phyloP scores from a whole-genome alignment of 169 alveolate species.

The Eimeria brunetti region DNA sequence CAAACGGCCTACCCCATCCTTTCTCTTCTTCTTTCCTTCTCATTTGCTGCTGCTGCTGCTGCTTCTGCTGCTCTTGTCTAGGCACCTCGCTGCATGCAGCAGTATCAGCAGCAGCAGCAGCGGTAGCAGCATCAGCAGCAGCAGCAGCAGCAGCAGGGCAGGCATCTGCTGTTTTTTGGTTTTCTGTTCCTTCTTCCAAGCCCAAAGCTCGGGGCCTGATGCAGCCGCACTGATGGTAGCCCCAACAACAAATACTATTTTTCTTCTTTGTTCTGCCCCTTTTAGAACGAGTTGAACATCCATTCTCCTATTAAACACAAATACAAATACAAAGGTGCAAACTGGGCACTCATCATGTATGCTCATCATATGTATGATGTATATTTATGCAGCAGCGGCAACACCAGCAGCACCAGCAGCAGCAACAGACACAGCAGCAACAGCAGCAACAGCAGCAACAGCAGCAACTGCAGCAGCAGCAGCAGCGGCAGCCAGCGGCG shows the following conservation, averaged over 20 bases:
- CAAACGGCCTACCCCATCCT: slow-evolving; percentile 17
- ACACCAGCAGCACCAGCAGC: too few relatives aligned
- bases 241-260: slow-evolving; percentile 33
- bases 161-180: too few relatives aligned
- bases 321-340: not conserved
- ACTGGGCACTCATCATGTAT: too few relatives aligned
- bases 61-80: too few relatives aligned
- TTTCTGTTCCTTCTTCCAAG: not conserved
- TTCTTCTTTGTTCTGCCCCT: not conserved
- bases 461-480: too few relatives aligned
- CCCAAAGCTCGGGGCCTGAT: slow-evolving; percentile 38
- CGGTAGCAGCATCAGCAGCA: not conserved
- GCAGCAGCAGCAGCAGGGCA: not conserved
- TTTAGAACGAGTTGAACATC: not conserved
- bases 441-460: too few relatives aligned
- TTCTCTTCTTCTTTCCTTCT: not conserved
- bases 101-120: too few relatives aligned
- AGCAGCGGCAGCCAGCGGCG: too few relatives aligned
- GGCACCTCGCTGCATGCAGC: slow-evolving; percentile 16
- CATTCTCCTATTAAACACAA: not conserved
- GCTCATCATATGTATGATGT: too few relatives aligned
- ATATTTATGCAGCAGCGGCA: too few relatives aligned
- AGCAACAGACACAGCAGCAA: too few relatives aligned
- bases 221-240: slow-evolving; percentile 25
- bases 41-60: too few relatives aligned